Percentiles rank a stretch among this genome's conserved stretches.
phyloP scores from a whole-genome alignment of 495 filamentous ascomycete species.

The Halenospora varia region DNA sequence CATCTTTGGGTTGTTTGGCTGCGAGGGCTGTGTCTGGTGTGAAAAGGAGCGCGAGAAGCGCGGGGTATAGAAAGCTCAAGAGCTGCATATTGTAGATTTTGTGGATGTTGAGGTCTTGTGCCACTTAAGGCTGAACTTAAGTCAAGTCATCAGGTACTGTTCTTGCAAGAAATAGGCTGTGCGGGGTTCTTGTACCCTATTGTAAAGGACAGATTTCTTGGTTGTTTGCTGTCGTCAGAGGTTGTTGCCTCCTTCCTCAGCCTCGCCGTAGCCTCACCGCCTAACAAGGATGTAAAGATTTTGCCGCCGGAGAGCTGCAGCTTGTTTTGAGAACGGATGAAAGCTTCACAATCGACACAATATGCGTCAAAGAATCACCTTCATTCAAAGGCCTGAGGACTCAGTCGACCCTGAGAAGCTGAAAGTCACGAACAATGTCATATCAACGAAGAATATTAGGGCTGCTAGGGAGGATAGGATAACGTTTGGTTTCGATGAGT shows the following conservation, averaged over 20 bases:
- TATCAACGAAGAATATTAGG: conserved; percentile 52
- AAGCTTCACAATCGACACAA: conserved; percentile 14
- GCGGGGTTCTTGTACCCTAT: too few relatives aligned
- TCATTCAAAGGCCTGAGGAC: conserved; percentile 58
- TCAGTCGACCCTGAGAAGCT: conserved; percentile 58
- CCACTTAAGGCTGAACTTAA: background rate
- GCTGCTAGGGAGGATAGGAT: conserved; percentile 78
- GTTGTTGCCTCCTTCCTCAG: background rate
- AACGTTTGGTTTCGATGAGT: conserved; percentile 68
- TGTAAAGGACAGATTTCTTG: conserved; percentile 19
- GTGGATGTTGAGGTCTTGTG: conserved; percentile 2
- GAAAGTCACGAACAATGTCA: conserved; percentile 39
- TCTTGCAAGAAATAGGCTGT: too few relatives aligned
- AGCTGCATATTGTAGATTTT: conserved; percentile 28
- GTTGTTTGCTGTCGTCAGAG: background rate
- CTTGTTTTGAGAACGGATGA: too few relatives aligned
- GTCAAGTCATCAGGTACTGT: background rate
- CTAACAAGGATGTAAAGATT: conserved; percentile 8
- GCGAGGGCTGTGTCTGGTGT: conserved; percentile 22
- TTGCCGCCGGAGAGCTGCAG: too few relatives aligned
- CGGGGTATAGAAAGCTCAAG: conserved; percentile 33
- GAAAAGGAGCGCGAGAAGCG: conserved; percentile 24
- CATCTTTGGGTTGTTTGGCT: conserved; percentile 41
- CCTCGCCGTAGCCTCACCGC: background rate
- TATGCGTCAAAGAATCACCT: conserved; percentile 89